phyloP scores from a whole-genome alignment of 345 rosid species.

The Euphorbia pulcherrima region DNA sequence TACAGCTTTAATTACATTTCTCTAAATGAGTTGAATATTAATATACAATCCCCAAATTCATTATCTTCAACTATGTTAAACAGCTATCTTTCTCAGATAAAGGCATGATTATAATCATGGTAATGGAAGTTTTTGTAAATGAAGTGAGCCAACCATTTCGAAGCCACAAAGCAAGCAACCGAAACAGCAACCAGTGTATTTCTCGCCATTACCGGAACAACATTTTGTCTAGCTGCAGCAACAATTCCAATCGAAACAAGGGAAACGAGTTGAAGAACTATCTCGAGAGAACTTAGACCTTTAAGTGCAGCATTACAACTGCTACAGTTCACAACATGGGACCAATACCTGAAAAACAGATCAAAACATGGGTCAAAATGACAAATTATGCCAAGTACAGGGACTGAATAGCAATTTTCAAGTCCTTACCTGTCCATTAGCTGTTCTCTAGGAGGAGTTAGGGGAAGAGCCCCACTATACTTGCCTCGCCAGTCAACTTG shows the following conservation, averaged over 20 bases:
- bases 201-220: constrained; percentile 43
- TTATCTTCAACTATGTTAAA: neutral
- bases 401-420: neutral
- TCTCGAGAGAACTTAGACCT: constrained; percentile 53
- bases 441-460: constrained; percentile 66
- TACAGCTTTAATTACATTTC: neutral
- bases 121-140: constrained; percentile 61
- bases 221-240: constrained; percentile 46
- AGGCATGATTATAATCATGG: constrained; percentile 76
- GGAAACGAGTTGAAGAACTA: constrained; percentile 50
- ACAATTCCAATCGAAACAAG: constrained; percentile 49
- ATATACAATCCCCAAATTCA: neutral
- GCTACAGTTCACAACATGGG: constrained; percentile 76
- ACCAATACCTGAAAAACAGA: constrained; percentile 57
- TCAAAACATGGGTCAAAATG: neutral
- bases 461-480: constrained; percentile 56
- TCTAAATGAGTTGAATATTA: neutral
- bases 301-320: constrained; percentile 67
- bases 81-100: constrained; percentile 28
- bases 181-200: constrained; percentile 40
- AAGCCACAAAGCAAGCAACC: constrained; percentile 55
- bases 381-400: neutral
- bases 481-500: constrained; percentile 74
- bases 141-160: constrained; percentile 71
- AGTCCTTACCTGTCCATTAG: constrained; percentile 67